Evolutionary conservation across 2,329 filamentous ascomycete genomes (phyloP), one percentile per base, ranked within the genome.

Genomic region (Sclerotinia trifoliorum): DNA sequence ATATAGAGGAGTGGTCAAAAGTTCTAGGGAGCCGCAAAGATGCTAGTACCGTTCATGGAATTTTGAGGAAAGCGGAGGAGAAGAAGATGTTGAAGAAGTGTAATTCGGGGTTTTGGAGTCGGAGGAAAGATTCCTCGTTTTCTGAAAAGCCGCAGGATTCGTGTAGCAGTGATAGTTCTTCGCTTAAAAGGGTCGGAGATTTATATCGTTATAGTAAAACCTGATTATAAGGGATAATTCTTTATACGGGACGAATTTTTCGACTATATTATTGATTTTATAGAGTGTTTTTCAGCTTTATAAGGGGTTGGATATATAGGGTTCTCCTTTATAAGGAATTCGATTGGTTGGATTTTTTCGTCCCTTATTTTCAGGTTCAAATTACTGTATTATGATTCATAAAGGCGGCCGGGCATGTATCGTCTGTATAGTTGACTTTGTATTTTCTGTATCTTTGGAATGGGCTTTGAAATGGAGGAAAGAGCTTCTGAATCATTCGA

Each of bases 81-180:
- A 35, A 35, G 8, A 35, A 10, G 35, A 35, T 2, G 6, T 1
- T 1, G 29, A 49, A 32, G 29, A 62, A 15, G 29, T 24, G 32
- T 10, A 26, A 1, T n/a, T n/a, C 2, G 2, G 21, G 17, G 19
- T 19, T 15, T 21, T 6, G 5, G 21, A n/a, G 21, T 1, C 1
- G 35, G 35, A 35, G 35, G 35, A 15, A 35, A 6, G 13, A 11
- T 19, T 3, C 17, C 13, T 35, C 46, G 10, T 17, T 19, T 39
- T 29, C 29, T 29, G 13, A 35, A 7, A 49, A 51, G n/a, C 10
- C 13, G 11, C 29, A 7, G n/a, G 17, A 55, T 13, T 0, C 3
- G 21, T 4, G 32, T 55, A 19, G 13, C 10, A 2, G 29, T 39
- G 32, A 39, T 2, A 39, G 1, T 8, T 1, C 29, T 55, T 19